phyloP scores from a whole-genome alignment of 495 filamentous ascomycete species.

The Parathielavia appendiculata region DNA sequence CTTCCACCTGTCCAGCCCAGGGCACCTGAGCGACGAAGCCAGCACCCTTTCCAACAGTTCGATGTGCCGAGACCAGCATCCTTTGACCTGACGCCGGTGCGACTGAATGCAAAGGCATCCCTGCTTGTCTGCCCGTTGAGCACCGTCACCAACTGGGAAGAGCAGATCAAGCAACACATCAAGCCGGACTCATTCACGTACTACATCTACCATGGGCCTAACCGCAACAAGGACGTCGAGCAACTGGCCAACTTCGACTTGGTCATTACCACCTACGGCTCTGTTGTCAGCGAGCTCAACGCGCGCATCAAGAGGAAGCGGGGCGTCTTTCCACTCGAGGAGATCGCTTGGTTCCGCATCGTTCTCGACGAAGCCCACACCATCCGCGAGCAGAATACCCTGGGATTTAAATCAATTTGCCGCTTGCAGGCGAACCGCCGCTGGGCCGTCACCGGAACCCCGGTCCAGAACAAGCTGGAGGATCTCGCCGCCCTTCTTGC shows the following conservation, averaged over 20 bases:
- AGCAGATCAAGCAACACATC: slow-evolving; percentile 81
- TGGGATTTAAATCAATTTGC: slow-evolving; percentile 78
- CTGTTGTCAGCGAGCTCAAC: slow-evolving; percentile 71
- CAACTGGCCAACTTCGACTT: slow-evolving; percentile 71
- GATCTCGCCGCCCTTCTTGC: slow-evolving; percentile 87
- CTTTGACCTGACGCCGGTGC: slow-evolving; percentile 44
- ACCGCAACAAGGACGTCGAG: slow-evolving; percentile 60
- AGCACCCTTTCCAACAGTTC: slow-evolving; percentile 30
- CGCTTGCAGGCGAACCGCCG: slow-evolving; percentile 73
- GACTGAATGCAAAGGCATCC: slow-evolving; percentile 69
- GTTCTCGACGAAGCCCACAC: slow-evolving; percentile 94
- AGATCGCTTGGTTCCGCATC: slow-evolving; percentile 88
- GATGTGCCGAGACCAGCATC: slow-evolving; percentile 33
- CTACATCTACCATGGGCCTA: slow-evolving; percentile 80
- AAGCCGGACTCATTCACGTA: slow-evolving; percentile 53
- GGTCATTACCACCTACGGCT: slow-evolving; percentile 87
- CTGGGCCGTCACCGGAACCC: slow-evolving; percentile 94
- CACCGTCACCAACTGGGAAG: slow-evolving; percentile 86
- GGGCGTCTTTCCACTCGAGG: slow-evolving; percentile 60
- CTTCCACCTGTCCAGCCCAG: slow-evolving; percentile 38
- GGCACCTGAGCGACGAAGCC: slow-evolving; percentile 36
- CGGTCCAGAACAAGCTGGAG: slow-evolving; percentile 86
- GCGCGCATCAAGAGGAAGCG: slow-evolving; percentile 53
- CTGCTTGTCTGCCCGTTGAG: slow-evolving; percentile 87
- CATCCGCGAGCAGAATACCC: slow-evolving; percentile 77